These are phyloP conservation scores for Neurospora sp. DNA, from an alignment of 2,329 filamentous ascomycete genomes.

Conservation along the genomic window DNA sequence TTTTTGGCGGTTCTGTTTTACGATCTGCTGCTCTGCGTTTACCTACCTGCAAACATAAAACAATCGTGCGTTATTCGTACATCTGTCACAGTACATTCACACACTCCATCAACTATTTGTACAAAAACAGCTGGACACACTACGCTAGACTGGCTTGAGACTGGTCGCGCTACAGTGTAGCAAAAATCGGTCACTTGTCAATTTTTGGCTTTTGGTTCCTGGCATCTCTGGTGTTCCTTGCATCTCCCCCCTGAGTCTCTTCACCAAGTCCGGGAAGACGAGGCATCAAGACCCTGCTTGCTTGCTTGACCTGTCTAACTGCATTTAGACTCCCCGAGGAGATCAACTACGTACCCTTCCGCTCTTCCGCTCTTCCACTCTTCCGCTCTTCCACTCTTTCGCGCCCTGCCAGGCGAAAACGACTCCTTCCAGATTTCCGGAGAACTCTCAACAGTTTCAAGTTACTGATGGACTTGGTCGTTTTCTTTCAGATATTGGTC, in stretches of 20 bases:
- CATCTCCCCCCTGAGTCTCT: not conserved
- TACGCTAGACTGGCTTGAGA: not conserved
- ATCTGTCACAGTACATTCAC: not conserved
- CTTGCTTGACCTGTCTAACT: not conserved
- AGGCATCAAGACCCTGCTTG: not conserved
- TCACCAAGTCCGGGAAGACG: not conserved
- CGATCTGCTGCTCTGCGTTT: not conserved
- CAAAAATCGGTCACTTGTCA: not conserved
- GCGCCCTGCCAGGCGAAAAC: not conserved
- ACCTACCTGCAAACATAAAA: not conserved
- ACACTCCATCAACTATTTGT: not conserved
- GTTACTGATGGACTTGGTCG: not conserved
- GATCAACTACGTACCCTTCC: not conserved
- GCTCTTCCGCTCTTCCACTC: not conserved
- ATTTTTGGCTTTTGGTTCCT: not conserved
- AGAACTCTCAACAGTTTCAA: not conserved
- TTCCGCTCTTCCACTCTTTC: not conserved
- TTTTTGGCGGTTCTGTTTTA: not conserved
- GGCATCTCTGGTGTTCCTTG: not conserved
- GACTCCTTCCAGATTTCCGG: not conserved
- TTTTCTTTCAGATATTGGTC: not conserved
- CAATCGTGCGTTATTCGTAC: not conserved
- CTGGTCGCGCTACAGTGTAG: not conserved
- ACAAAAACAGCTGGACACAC: not conserved
- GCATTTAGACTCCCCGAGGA: not conserved